Conservation (phyloP, 2,329 filamentous ascomycete genomes). For the Aureobasidium sp. region DNA sequence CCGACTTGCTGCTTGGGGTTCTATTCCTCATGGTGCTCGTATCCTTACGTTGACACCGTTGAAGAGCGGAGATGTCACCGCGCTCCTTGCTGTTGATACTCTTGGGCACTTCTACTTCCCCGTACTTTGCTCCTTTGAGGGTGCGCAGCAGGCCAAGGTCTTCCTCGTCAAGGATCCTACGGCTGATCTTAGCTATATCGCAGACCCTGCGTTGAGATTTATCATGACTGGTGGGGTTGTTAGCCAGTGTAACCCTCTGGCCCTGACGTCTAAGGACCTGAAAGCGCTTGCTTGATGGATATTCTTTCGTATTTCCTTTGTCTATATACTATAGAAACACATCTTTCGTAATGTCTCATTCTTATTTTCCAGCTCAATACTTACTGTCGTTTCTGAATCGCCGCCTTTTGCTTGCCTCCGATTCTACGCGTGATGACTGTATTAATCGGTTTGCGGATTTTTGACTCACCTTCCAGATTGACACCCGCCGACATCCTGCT, state of each 20-base stretch:
- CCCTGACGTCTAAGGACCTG: conserved; percentile 15
- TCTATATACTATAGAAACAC: neutral
- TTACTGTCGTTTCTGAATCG: neutral
- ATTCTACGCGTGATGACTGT: no score
- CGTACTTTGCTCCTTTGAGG: conserved; percentile 24
- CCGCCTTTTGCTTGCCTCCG: no score
- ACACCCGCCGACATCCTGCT: no score
- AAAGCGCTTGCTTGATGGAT: neutral
- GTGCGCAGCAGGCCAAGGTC: conserved; percentile 21
- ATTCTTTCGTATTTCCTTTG: neutral
- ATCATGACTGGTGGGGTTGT: conserved; percentile 26
- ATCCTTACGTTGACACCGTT: conserved; percentile 23
- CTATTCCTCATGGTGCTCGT: conserved; percentile 21
- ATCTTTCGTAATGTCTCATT: neutral
- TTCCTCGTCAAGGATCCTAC: conserved; percentile 23
- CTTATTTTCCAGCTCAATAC: neutral
- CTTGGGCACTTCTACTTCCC: conserved; percentile 25
- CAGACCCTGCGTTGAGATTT: conserved; percentile 21
- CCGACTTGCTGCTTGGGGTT: conserved; percentile 24
- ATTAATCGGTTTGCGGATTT: no score
- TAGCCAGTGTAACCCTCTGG: conserved; percentile 21
- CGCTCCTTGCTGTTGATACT: conserved; percentile 21
- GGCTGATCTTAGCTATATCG: conserved; percentile 14
- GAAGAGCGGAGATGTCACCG: neutral
- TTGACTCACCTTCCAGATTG: no score